A percentile compares a stretch with the other conserved stretches of the same genome.
Conservation (phyloP, 2,329 filamentous ascomycete genomes). For the Colletotrichum sp. region DNA sequence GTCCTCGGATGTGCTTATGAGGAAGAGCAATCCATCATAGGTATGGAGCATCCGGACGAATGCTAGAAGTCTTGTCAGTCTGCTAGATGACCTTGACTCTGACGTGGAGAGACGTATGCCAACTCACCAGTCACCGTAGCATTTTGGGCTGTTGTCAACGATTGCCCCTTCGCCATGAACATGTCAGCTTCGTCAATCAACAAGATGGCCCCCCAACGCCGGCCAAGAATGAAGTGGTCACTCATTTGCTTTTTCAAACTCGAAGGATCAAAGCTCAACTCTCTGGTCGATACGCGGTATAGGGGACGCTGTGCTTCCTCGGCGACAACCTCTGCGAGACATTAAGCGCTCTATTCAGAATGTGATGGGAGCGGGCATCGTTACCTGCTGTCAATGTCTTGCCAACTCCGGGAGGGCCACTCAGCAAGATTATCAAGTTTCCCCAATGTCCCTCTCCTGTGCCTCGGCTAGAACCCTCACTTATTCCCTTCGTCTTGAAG, state of each 20-base stretch:
- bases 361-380: not conserved
- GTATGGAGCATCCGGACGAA: not conserved
- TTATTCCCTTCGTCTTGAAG: not conserved
- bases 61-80: fast-evolving
- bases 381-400: not conserved
- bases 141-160: fast-evolving
- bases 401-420: not conserved
- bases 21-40: not conserved
- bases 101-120: fast-evolving
- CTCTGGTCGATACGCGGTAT: not conserved
- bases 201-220: not conserved
- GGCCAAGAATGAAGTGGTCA: fast-evolving
- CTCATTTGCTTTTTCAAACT: fast-evolving
- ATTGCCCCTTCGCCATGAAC: not conserved
- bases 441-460: not conserved
- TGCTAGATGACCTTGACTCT: fast-evolving
- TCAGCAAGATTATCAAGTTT: not conserved
- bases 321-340: not conserved
- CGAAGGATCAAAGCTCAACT: not conserved
- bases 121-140: fast-evolving
- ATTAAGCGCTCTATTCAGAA: fast-evolving
- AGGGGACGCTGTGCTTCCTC: not conserved
- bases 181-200: not conserved
- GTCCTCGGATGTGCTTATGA: not conserved
- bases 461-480: fast-evolving